Conservation (phyloP, 23 red algal genomes). For the Gracilaria caudata region DNA sequence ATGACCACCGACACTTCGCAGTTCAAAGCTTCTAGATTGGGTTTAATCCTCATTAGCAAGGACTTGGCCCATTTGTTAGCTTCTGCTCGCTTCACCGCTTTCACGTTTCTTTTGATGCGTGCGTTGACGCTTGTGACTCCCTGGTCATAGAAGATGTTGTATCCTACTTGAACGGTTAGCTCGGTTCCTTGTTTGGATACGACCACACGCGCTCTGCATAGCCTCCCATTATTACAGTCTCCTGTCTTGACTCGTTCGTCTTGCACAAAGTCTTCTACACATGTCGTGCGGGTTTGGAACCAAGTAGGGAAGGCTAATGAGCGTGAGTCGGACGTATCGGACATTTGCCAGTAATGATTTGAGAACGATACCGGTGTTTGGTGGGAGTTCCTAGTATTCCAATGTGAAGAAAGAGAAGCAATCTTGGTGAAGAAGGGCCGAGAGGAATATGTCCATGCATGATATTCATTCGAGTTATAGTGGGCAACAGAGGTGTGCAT, state of each 20-base stretch:
- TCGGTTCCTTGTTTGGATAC: background rate
- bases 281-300: background rate
- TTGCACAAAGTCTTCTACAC: slow-evolving; percentile 17
- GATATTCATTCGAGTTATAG: background rate
- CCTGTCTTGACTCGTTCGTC: background rate
- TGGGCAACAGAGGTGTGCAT: background rate
- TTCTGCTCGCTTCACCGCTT: background rate
- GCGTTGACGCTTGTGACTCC: background rate
- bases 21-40: background rate
- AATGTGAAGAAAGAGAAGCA: background rate
- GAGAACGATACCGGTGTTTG: background rate
- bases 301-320: background rate
- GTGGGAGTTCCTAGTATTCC: background rate
- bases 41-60: background rate
- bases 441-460: background rate
- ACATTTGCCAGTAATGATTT: background rate
- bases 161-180: background rate
- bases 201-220: background rate
- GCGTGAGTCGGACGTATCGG: background rate
- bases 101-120: background rate
- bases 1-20: background rate
- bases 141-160: background rate
- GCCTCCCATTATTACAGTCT: background rate
- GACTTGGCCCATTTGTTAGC: background rate
- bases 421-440: background rate